These are phyloP conservation scores for Meredithiella fracta DNA, from an alignment of 2,329 filamentous ascomycete genomes.

Conservation along the genomic window DNA sequence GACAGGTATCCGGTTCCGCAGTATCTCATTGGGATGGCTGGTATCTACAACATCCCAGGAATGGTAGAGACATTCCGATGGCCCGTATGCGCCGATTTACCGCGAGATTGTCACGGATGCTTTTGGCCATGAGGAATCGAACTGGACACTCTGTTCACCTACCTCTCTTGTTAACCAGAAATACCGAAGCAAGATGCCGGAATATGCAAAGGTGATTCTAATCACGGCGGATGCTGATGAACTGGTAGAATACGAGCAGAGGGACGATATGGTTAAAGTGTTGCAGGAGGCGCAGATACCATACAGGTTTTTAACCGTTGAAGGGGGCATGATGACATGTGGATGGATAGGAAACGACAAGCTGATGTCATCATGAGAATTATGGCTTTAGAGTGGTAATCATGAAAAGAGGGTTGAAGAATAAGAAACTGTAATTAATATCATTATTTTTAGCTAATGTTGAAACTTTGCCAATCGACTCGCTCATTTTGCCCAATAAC, in stretches of 20 bases:
- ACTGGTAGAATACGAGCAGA: slow-evolving; percentile 9
- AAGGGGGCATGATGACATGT: slow-evolving; percentile 11
- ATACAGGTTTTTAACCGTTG: not conserved
- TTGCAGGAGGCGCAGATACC: not conserved
- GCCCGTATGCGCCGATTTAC: slow-evolving; percentile 22
- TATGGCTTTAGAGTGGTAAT: not conserved
- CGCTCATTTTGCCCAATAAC: not conserved
- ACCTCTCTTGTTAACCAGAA: slow-evolving; percentile 13
- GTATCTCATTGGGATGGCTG: slow-evolving; percentile 31
- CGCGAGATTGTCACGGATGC: slow-evolving; percentile 28
- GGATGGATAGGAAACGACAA: not conserved
- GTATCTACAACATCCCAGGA: slow-evolving; percentile 32
- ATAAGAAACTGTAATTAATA: not conserved
- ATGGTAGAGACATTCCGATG: slow-evolving; percentile 22
- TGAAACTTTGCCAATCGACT: not conserved
- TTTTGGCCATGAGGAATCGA: slow-evolving; percentile 26
- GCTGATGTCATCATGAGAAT: not conserved
- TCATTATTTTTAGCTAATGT: not conserved
- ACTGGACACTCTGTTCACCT: slow-evolving; percentile 28
- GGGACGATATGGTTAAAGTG: slow-evolving; percentile 1
- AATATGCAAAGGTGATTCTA: not conserved
- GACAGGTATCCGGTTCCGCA: slow-evolving; percentile 15
- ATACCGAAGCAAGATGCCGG: not conserved
- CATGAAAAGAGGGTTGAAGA: not conserved
- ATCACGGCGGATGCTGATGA: slow-evolving; percentile 2